Evolutionary conservation across 805 yeast genomes (phyloP).

Genomic region (Starmerella stellata): DNA sequence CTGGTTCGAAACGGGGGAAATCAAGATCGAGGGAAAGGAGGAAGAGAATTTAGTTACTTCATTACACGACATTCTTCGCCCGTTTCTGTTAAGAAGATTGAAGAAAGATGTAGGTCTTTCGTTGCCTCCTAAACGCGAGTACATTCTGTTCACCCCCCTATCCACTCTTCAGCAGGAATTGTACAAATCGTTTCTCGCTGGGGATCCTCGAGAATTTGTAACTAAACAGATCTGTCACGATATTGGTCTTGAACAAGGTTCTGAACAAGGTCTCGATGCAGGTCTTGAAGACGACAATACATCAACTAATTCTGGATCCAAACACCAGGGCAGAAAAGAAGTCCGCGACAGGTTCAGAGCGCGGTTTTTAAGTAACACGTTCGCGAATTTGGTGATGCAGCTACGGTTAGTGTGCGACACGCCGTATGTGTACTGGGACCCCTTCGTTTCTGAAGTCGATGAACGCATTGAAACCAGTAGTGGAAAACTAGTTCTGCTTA

Average conservation of each 20-base stretch:
- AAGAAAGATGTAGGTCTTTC: constrained; percentile 51
- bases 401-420: constrained; percentile 70
- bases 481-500: constrained; percentile 53
- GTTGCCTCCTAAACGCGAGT: constrained; percentile 81
- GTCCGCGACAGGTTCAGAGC: constrained; percentile 10
- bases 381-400: constrained; percentile 66
- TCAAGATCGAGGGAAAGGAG: constrained; percentile 38
- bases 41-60: constrained; percentile 50
- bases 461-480: constrained; percentile 36
- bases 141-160: constrained; percentile 55
- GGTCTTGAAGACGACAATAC: not conserved
- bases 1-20: constrained; percentile 62
- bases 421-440: constrained; percentile 68
- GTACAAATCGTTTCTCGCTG: constrained; percentile 33
- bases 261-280: not conserved
- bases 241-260: not conserved
- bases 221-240: constrained; percentile 11
- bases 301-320: constrained; percentile 2
- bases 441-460: constrained; percentile 37
- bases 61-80: constrained; percentile 72
- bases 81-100: constrained; percentile 67
- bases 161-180: constrained; percentile 46
- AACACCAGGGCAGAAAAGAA: constrained; percentile 4
- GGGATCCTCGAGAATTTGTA: constrained; percentile 23
- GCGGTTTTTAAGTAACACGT: constrained; percentile 31